These are phyloP conservation scores for Geranium incanum DNA, from an alignment of 441 rosid species.

Conservation along the genomic window DNA sequence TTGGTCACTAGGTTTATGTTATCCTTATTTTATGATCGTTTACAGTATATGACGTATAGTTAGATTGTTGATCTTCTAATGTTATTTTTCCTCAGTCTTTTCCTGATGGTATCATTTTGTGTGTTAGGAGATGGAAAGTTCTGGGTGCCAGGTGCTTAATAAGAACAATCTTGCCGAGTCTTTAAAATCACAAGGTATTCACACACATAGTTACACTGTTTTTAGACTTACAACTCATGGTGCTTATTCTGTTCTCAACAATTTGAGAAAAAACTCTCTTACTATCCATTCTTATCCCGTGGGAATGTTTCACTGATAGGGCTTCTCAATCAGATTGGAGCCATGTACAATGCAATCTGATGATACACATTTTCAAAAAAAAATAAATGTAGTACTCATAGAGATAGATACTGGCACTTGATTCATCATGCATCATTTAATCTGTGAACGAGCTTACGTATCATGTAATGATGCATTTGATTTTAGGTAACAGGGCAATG, in stretches of 20 bases:
- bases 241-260: not conserved
- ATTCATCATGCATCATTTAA: not conserved
- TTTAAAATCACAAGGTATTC: conserved; percentile 63
- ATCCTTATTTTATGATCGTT: not conserved
- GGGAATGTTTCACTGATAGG: not conserved
- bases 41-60: not conserved
- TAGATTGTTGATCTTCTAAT: not conserved
- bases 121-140: conserved; percentile 68
- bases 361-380: not conserved
- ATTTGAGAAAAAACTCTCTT: not conserved
- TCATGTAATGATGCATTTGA: conserved; percentile 21
- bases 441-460: conserved; percentile 18
- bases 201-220: conserved; percentile 15
- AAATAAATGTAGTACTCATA: not conserved
- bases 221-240: conserved; percentile 6
- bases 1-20: not conserved
- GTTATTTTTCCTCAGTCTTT: not conserved
- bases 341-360: not conserved
- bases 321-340: not conserved
- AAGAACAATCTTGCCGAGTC: conserved; percentile 56
- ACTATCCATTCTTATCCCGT: not conserved
- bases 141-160: conserved; percentile 48
- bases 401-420: not conserved
- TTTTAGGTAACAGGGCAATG: conserved; percentile 76
- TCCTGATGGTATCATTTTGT: conserved; percentile 6